phyloP scores from a whole-genome alignment of 225 moss, liverwort and hornwort genomes.

The Sphagnum contortum region DNA sequence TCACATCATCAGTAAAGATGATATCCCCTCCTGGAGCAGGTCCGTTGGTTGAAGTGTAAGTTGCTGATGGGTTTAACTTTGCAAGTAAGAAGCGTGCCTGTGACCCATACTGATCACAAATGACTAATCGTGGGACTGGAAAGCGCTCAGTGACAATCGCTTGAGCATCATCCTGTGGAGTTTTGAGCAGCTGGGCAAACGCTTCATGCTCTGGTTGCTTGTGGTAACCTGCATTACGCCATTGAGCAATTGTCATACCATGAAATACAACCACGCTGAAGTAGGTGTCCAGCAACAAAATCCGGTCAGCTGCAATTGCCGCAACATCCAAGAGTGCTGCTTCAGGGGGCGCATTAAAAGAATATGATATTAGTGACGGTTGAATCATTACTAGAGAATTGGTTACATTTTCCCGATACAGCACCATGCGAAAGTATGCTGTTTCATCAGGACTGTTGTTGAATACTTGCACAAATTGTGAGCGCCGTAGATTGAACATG shows the following conservation, averaged over 20 bases:
- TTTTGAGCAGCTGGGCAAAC: slow-evolving; percentile 77
- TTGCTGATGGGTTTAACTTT: slow-evolving; percentile 90
- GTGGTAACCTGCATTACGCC: slow-evolving; percentile 92
- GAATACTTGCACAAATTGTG: slow-evolving; percentile 95
- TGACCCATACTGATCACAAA: slow-evolving; percentile 96
- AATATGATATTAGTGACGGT: slow-evolving; percentile 83
- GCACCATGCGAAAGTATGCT: slow-evolving; percentile 96
- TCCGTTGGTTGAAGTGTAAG: slow-evolving; percentile 91
- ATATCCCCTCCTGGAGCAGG: slow-evolving; percentile 97
- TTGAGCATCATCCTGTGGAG: slow-evolving; percentile 72
- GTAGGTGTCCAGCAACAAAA: slow-evolving; percentile 84
- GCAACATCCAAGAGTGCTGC: slow-evolving; percentile 93
- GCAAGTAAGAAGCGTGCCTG: slow-evolving; percentile 98
- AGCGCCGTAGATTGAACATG: slow-evolving; percentile 95
- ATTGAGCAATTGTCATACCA: slow-evolving; percentile 95
- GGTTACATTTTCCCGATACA: slow-evolving; percentile 80
- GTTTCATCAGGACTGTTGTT: slow-evolving; percentile 99
- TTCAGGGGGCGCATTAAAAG: slow-evolving; percentile 76
- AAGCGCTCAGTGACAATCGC: slow-evolving; percentile 73
- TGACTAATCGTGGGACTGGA: slow-evolving; percentile 88
- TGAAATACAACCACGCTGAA: slow-evolving; percentile 95
- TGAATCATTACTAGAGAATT: slow-evolving; percentile 99
- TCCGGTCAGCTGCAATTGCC: slow-evolving; percentile 80
- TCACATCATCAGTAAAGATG: slow-evolving; percentile 97
- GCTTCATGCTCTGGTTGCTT: slow-evolving; percentile 86